Conservation (phyloP, 1,139 yeast species). For the Barnettozyma hawaiiensis region DNA sequence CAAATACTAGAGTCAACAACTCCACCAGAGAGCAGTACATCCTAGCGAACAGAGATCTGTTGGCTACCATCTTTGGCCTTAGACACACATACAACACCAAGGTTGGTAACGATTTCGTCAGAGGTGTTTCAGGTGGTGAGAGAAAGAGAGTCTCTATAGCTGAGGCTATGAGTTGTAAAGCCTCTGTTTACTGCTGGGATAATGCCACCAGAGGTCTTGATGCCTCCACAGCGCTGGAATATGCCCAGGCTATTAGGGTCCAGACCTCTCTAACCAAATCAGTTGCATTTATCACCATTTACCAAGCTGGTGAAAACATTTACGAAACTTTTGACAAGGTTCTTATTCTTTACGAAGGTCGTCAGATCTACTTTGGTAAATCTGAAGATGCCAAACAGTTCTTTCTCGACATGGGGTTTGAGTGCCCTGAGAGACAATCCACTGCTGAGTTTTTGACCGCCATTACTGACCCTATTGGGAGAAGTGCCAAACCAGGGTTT, state of each 20-base stretch:
- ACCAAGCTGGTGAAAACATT: conserved; percentile 44
- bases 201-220: conserved; percentile 59
- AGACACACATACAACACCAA: conserved; percentile 62
- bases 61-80: conserved; percentile 51
- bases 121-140: conserved; percentile 86
- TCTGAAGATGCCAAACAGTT: conserved; percentile 38
- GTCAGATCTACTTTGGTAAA: conserved; percentile 39
- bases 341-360: conserved; percentile 38
- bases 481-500: conserved; percentile 44
- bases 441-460: conserved; percentile 59
- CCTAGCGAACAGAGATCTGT: conserved; percentile 41
- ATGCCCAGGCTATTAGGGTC: conserved; percentile 38
- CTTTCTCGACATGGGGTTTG: conserved; percentile 44
- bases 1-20: conserved; percentile 35
- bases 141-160: conserved; percentile 78
- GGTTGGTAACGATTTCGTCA: conserved; percentile 65
- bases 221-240: conserved; percentile 51
- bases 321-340: conserved; percentile 44
- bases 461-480: conserved; percentile 52
- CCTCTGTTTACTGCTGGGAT: conserved; percentile 55
- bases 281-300: conserved; percentile 40
- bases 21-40: conserved; percentile 41
- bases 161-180: conserved; percentile 47
- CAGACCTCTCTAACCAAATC: conserved; percentile 34
- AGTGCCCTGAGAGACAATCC: conserved; percentile 50